Evolutionary conservation across 164 flowering plant species (phyloP).

Genomic region (Santalum album): DNA sequence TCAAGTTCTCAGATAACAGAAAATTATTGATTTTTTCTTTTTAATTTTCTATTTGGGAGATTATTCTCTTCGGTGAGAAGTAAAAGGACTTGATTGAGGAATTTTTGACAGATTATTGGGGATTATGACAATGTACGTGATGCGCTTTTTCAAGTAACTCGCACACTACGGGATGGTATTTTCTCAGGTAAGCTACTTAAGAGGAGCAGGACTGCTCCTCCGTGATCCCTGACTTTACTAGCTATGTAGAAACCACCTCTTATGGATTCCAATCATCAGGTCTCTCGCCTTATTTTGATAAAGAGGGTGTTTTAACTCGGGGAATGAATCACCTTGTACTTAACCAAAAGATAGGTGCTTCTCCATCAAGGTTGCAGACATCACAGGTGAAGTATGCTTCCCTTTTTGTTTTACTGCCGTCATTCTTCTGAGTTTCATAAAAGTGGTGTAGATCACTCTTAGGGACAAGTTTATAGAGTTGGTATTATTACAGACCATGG

Average conservation of each 20-base stretch:
- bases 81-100: background rate
- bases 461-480: background rate
- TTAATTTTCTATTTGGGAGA: background rate
- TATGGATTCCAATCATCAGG: background rate
- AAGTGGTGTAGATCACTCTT: too few species aligned
- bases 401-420: too few species aligned
- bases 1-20: background rate
- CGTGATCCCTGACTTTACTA: too few species aligned
- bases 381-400: background rate
- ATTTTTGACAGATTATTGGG: conserved; percentile 28
- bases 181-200: conserved; percentile 7
- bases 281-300: background rate
- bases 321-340: conserved; percentile 2
- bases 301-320: background rate
- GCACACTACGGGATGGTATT: conserved; percentile 25
- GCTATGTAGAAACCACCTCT: background rate
- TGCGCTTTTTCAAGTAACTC: conserved; percentile 27
- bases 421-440: too few species aligned
- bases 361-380: background rate
- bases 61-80: background rate
- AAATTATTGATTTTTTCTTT: background rate
- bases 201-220: too few species aligned
- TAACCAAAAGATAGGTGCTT: background rate
- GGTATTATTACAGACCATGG: conserved; percentile 11
- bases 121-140: conserved; percentile 23